Evolutionary conservation across 495 filamentous ascomycete genomes (phyloP), one percentile per base, ranked within the genome.

Genomic region (Aspergillus indologenus): DNA sequence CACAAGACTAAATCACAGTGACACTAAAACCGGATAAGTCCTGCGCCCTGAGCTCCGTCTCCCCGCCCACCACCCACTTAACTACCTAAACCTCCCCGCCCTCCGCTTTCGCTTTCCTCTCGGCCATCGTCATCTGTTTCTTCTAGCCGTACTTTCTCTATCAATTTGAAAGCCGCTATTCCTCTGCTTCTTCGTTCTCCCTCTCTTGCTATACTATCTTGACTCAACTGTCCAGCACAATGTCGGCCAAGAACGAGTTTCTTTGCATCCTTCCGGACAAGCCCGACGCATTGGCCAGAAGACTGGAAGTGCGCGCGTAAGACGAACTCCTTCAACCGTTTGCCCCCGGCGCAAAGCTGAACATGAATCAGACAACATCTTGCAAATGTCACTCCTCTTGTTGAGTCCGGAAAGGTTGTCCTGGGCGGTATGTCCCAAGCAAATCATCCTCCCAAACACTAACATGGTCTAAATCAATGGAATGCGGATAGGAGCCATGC

Each of bases 261-360:
- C 81, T 98, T 11, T 87, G 91, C 63, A 86, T 96, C 54, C 62
- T 93, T 17, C 92, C 91, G 17, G 93, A 98, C 73, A 81, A 86
- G 61, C 79, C 79, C 0, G 87, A 83, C 5, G 80, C 74, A n/a
- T 70, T 87, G 63, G 75, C 79, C 51, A 88, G 88, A 77, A 72
- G 92, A 31, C 68, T 95, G 42, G 82, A 87, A 65, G 84, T 91
- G 50, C 80, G 92, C 52, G 75, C 80, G 89, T 94, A 71, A 69
- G 88, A 76, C 29, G 34, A 49, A 26, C n/a, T 9, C 50, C n/a
- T 26, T 40, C 7, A 34, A 29, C 40, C 6, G 21, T 21, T 9
- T 26, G 42, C 31, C 17, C 26, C 49, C 55, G 50, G 20, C 34
- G 18, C 40, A 56, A 44, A 45, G 56, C 42, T 11, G 24, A 56